phyloP scores from a whole-genome alignment of 495 filamentous ascomycete species.

The Acidomyces sp. region DNA sequence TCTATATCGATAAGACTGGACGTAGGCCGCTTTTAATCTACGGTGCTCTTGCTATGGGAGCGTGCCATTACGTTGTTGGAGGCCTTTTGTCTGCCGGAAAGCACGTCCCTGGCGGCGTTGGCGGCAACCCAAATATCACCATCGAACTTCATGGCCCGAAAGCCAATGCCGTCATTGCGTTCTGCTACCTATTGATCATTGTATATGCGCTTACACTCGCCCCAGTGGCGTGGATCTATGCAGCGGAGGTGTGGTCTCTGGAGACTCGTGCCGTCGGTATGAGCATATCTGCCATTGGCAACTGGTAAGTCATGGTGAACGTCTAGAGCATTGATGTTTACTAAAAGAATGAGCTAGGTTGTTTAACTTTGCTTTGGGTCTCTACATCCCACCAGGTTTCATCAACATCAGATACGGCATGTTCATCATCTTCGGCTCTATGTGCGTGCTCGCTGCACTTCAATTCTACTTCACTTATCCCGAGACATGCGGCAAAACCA shows the following conservation, averaged over 20 bases:
- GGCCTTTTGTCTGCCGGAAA: slow-evolving; percentile 42
- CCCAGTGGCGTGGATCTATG: slow-evolving; percentile 62
- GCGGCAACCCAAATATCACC: slow-evolving; percentile 53
- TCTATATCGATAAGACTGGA: slow-evolving; percentile 64
- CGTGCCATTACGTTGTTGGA: slow-evolving; percentile 56
- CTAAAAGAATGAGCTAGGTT: too few species aligned
- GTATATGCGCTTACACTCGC: slow-evolving; percentile 62
- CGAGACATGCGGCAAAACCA: slow-evolving; percentile 54
- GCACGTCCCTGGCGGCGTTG: slow-evolving; percentile 41
- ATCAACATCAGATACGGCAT: slow-evolving; percentile 58
- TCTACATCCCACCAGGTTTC: slow-evolving; percentile 44
- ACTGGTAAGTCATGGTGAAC: too few species aligned
- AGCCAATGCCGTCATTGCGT: slow-evolving; percentile 63
- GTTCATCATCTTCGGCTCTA: slow-evolving; percentile 60
- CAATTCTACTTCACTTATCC: slow-evolving; percentile 59
- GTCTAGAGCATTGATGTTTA: too few species aligned
- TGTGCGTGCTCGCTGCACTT: slow-evolving; percentile 48
- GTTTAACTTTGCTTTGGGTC: slow-evolving; percentile 45
- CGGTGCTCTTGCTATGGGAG: slow-evolving; percentile 55
- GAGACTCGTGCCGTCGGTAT: slow-evolving; percentile 68
- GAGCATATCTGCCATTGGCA: slow-evolving; percentile 50
- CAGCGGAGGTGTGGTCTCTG: slow-evolving; percentile 61
- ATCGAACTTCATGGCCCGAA: slow-evolving; percentile 47
- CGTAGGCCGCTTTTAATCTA: slow-evolving; percentile 57
- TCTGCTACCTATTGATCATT: slow-evolving; percentile 65